Evolutionary conservation across 140 eudicot species (phyloP), one percentile per base, ranked within the genome.

Genomic region (Anethum foeniculum): DNA sequence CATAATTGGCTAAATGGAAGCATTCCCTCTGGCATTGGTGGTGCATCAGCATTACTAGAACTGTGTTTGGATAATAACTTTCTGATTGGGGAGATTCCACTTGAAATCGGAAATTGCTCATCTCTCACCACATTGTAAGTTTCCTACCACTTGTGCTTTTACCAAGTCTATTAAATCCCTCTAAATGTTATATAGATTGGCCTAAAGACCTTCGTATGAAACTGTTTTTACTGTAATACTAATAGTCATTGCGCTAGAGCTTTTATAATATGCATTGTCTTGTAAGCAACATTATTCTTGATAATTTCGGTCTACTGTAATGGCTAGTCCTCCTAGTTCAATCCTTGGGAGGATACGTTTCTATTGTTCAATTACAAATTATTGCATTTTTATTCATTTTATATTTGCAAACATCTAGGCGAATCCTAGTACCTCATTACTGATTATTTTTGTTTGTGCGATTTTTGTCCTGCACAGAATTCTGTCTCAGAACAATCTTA

Each of bases 101-200:
- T 34, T 71, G 83, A 89, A 62, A 95, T 95, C 73, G 86, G 75
- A 81, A 89, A 86, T 76, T 95, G 97, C 88, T 86, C 93, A 41
- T 86, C 83, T 84, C 81, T 95, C 80, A 89, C 84, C 77, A 84
- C 89, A 23, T 77, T 95, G 99, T 95, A 87, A 90, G 97, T 89
- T 84, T 80, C 77, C 78, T n/a, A 23, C 5, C 41, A 38, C 30
- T 46, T 52, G 0, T 16, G 27, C 43, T 73, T 43, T 68, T 46
- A 75, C 56, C 7, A 36, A 44, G 73, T 12, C 16, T 16, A 5
- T 12, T 69, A 18, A 44, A 23, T 80, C 28, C 13, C 10, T 54
- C 7, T 46, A 38, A 9, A 8, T 30, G 32, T 54, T 46, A 62
- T 77, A 79, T 36, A 72, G 67, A 4, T 21, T 77, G 52, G 23